These are phyloP conservation scores for Xerocomus minutiporus DNA, from an alignment of 1,284 basidiomycete genomes.

Conservation along the genomic window DNA sequence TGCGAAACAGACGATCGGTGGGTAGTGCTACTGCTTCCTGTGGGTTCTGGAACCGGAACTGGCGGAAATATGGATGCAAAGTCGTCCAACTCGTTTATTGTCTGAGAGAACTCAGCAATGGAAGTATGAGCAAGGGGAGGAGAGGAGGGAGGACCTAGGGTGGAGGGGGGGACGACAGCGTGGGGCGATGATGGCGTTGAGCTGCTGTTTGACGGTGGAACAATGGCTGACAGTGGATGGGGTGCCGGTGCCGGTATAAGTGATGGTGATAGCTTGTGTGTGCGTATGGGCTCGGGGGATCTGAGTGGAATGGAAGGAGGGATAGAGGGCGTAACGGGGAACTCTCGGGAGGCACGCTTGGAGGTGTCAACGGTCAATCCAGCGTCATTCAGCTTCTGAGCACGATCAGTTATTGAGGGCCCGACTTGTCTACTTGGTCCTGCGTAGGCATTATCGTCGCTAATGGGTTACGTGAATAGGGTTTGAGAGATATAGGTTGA, in stretches of 20 bases:
- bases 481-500: constrained; percentile 9
- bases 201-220: constrained; percentile 31
- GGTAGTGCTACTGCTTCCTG: constrained; percentile 33
- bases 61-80: constrained; percentile 46
- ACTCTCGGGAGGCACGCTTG: constrained; percentile 52
- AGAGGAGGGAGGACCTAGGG: constrained; percentile 61
- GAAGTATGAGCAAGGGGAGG: constrained; percentile 39
- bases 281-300: constrained; percentile 25
- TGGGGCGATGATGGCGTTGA: constrained; percentile 40
- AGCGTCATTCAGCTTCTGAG: constrained; percentile 63
- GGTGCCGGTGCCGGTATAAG: constrained; percentile 16
- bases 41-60: constrained; percentile 40
- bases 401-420: constrained; percentile 66
- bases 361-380: constrained; percentile 52
- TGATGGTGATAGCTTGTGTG: constrained; percentile 21
- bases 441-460: constrained; percentile 17
- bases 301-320: constrained; percentile 34
- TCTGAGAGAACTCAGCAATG: constrained; percentile 52
- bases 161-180: constrained; percentile 60
- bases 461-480: constrained; percentile 15
- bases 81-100: constrained; percentile 71
- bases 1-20: constrained; percentile 14
- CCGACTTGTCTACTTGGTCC: constrained; percentile 40
- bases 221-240: constrained; percentile 8
- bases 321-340: constrained; percentile 37